Percentiles rank a stretch among this genome's conserved stretches.
Evolutionary conservation across 192 early-diverging fungal genomes (phyloP).

Genomic region (Dissophora ornata): DNA sequence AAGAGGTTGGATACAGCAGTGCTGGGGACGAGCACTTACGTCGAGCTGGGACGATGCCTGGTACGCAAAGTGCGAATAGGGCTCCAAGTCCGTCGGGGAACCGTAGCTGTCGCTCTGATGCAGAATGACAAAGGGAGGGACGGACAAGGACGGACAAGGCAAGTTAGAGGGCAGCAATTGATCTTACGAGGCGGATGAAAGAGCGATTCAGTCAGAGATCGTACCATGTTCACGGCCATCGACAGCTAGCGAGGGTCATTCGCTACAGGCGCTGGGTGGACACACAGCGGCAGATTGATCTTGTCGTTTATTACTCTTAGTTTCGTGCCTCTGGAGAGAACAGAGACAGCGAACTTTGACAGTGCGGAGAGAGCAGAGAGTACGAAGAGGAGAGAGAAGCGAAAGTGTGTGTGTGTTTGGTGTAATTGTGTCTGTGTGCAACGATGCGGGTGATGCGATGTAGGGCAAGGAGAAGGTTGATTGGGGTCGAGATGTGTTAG

Average conservation of each 20-base stretch:
- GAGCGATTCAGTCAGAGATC: not conserved
- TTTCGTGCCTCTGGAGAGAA: no score
- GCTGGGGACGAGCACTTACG: slow-evolving; percentile 21
- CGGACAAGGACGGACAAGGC: not conserved
- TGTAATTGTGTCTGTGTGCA: no score
- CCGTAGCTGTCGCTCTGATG: slow-evolving; percentile 40
- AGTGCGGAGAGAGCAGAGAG: no score
- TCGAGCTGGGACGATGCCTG: slow-evolving; percentile 38
- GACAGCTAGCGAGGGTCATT: slow-evolving; percentile 10
- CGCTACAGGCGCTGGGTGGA: slow-evolving; percentile 7
- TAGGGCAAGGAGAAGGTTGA: no score
- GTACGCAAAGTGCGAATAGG: slow-evolving; percentile 42
- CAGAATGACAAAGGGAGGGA: not conserved
- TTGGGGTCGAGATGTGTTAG: no score
- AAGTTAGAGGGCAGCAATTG: not conserved
- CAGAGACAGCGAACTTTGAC: no score
- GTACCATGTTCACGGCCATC: slow-evolving; percentile 42
- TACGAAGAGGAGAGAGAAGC: no score
- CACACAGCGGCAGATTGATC: no score
- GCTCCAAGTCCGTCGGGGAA: slow-evolving; percentile 33
- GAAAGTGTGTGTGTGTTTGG: no score
- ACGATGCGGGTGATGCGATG: no score
- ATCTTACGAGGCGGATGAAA: not conserved
- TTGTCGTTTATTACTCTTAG: no score
- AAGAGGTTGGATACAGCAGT: not conserved